phyloP scores from a whole-genome alignment of 768 basidiomycete genomes.

The Mycena sanguinolenta region DNA sequence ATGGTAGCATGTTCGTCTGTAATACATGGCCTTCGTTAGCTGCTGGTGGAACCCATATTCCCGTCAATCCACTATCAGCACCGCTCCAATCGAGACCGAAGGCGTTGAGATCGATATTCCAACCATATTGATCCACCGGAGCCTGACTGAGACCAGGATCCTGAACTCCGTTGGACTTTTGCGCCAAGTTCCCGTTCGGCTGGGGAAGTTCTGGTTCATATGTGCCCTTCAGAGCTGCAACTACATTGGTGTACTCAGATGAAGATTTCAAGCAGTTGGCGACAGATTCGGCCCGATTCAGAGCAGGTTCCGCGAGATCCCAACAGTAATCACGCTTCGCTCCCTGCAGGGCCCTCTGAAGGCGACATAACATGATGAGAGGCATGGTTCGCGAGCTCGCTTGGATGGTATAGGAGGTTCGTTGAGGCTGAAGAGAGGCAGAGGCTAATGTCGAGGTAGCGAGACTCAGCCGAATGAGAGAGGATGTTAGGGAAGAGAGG shows the following conservation, averaged over 20 bases:
- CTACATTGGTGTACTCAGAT: constrained; percentile 32
- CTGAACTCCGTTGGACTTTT: constrained; percentile 22
- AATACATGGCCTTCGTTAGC: constrained; percentile 26
- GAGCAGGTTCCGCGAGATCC: constrained; percentile 37
- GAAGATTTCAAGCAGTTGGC: constrained; percentile 27
- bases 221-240: constrained; percentile 33
- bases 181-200: constrained; percentile 8
- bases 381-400: constrained; percentile 37
- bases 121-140: constrained; percentile 29
- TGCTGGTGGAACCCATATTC: constrained; percentile 20
- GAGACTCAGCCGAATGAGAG: constrained; percentile 40
- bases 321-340: constrained; percentile 30
- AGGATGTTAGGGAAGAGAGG: constrained; percentile 38
- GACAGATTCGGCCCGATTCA: constrained; percentile 34
- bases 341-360: constrained; percentile 28
- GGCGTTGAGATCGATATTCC: constrained; percentile 40
- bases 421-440: constrained; percentile 15
- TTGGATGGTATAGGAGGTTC: constrained; percentile 31
- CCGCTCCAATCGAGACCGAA: constrained; percentile 38
- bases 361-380: constrained; percentile 33
- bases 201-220: constrained; percentile 27
- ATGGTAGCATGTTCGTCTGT: constrained; percentile 22
- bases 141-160: constrained; percentile 4
- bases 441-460: constrained; percentile 35
- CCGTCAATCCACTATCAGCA: constrained; percentile 34